phyloP scores from a whole-genome alignment of 305 asterid genomes.

The Euphrasia arctica region DNA sequence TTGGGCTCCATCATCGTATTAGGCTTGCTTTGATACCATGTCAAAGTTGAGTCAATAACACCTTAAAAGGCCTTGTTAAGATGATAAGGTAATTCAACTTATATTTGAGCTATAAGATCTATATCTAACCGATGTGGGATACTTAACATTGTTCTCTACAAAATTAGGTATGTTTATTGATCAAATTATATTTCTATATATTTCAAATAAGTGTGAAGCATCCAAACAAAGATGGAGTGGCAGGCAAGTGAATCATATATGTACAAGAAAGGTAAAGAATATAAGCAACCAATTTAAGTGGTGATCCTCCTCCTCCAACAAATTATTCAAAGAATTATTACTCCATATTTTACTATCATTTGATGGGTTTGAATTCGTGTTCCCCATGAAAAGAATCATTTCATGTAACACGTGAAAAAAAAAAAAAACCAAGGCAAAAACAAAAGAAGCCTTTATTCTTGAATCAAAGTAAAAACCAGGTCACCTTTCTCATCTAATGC shows the following conservation, averaged over 20 bases:
- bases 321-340: too few relatives aligned
- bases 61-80: too few relatives aligned
- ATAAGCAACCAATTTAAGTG: conserved; percentile 26
- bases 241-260: conserved; percentile 43
- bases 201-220: neutral
- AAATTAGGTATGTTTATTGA: too few relatives aligned
- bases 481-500: conserved; percentile 28
- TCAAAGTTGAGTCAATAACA: too few relatives aligned
- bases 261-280: conserved; percentile 31
- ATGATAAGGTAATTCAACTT: too few relatives aligned
- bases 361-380: conserved; percentile 36
- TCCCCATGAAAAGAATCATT: conserved; percentile 59
- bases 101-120: too few relatives aligned
- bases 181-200: too few relatives aligned
- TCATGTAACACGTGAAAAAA: conserved; percentile 12
- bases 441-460: conserved; percentile 46
- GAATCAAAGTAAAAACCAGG: conserved; percentile 37
- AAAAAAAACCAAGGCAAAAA: conserved; percentile 35
- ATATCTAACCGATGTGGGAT: too few relatives aligned
- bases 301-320: neutral
- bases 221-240: conserved; percentile 29
- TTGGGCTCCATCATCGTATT: too few relatives aligned
- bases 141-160: too few relatives aligned
- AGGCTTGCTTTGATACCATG: too few relatives aligned
- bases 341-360: conserved; percentile 21